Conservation (phyloP, 2,329 filamentous ascomycete species). For the Capronia coronata region DNA sequence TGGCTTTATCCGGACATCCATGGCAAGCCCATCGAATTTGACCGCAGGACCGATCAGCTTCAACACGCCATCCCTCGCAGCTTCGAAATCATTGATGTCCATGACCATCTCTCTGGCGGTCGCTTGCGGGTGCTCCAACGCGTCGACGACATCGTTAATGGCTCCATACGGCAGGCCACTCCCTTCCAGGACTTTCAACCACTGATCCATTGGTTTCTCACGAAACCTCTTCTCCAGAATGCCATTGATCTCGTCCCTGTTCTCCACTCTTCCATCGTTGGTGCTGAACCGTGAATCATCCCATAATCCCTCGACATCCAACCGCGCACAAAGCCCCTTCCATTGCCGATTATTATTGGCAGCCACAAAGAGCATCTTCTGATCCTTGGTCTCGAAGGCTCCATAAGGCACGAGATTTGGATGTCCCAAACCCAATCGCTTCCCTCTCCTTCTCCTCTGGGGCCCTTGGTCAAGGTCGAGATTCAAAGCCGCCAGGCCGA, state of each 20-base stretch:
- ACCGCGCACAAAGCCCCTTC: constrained; percentile 22
- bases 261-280: constrained; percentile 25
- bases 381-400: constrained; percentile 21
- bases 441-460: constrained; percentile 20
- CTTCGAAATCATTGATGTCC: constrained; percentile 21
- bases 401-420: constrained; percentile 26
- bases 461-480: constrained; percentile 20
- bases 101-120: constrained; percentile 26
- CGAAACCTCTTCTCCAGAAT: constrained; percentile 20
- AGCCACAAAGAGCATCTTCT: constrained; percentile 23
- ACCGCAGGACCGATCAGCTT: constrained; percentile 24
- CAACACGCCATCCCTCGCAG: constrained; percentile 24
- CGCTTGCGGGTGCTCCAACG: constrained; percentile 24
- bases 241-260: constrained; percentile 21
- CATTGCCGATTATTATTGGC: constrained; percentile 27
- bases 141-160: constrained; percentile 27
- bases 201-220: constrained; percentile 22
- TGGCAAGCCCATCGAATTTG: constrained; percentile 22
- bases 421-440: constrained; percentile 23
- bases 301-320: constrained; percentile 16
- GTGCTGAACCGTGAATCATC: constrained; percentile 21
- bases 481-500: constrained; percentile 25
- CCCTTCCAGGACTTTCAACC: constrained; percentile 22
- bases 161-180: constrained; percentile 27
- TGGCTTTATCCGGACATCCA: constrained; percentile 21